Percentiles rank a stretch among this genome's conserved stretches.
phyloP scores from a whole-genome alignment of 2,329 filamentous ascomycete genomes.

The Aspergillus eucalypticola region DNA sequence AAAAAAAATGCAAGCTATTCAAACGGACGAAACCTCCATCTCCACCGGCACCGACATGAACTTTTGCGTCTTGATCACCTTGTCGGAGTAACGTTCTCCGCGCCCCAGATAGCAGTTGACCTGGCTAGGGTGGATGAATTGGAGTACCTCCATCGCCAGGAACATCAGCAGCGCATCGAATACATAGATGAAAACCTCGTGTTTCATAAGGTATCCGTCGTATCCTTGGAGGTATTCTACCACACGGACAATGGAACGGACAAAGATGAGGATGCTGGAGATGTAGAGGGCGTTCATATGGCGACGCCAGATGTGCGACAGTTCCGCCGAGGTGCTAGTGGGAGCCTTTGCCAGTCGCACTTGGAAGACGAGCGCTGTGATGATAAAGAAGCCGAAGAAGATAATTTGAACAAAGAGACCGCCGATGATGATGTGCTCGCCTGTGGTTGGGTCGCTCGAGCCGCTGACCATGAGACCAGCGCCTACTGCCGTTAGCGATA shows the following conservation, averaged over 20 bases:
- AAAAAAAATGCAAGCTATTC: too few relatives aligned
- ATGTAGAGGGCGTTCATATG: conserved; percentile 36
- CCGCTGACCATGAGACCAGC: conserved; percentile 29
- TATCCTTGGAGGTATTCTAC: conserved; percentile 35
- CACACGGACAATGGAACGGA: conserved; percentile 34
- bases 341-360: conserved; percentile 32
- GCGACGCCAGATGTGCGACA: conserved; percentile 34
- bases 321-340: conserved; percentile 23
- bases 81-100: conserved; percentile 18
- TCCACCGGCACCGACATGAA: conserved; percentile 11
- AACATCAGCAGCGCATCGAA: conserved; percentile 37
- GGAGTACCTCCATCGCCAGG: conserved; percentile 23
- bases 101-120: conserved; percentile 27
- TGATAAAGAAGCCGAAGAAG: conserved; percentile 33
- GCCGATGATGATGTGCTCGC: conserved; percentile 31
- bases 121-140: conserved; percentile 29
- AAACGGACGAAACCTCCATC: conserved; percentile 4
- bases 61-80: conserved; percentile 16
- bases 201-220: conserved; percentile 31
- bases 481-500: conserved; percentile 16
- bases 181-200: conserved; percentile 35
- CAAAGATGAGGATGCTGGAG: conserved; percentile 29
- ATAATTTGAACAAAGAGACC: conserved; percentile 35
- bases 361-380: conserved; percentile 28
- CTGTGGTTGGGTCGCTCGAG: conserved; percentile 18